Evolutionary conservation across 2,329 filamentous ascomycete species (phyloP).

Genomic region (Botrytis porri): DNA sequence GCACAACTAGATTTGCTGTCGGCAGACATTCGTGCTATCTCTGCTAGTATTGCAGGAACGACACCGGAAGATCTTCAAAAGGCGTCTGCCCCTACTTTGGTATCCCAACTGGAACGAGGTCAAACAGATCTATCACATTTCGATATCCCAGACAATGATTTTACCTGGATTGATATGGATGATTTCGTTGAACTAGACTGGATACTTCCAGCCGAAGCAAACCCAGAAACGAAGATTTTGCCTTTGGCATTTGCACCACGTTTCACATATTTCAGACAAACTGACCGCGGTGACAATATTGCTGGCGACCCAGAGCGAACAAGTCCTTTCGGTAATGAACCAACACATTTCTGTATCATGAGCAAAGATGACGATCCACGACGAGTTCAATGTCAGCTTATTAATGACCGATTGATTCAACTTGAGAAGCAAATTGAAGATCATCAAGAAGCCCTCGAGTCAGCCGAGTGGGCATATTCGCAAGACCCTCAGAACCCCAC

Average conservation of each 20-base stretch:
- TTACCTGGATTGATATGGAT: slow-evolving; percentile 98
- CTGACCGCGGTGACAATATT: slow-evolving; percentile 80
- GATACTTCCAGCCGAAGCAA: slow-evolving; percentile 85
- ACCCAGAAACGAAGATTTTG: slow-evolving; percentile 90
- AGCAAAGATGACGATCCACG: slow-evolving; percentile 85
- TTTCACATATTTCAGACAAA: slow-evolving; percentile 96
- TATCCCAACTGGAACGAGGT: slow-evolving; percentile 53
- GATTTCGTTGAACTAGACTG: slow-evolving; percentile 98
- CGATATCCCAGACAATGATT: slow-evolving; percentile 91
- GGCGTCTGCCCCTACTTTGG: slow-evolving; percentile 49
- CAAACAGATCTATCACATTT: slow-evolving; percentile 79
- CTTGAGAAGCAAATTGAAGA: slow-evolving; percentile 74
- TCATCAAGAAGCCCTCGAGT: slow-evolving; percentile 69
- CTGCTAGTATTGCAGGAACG: slow-evolving; percentile 81
- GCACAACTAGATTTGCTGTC: slow-evolving; percentile 89
- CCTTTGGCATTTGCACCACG: slow-evolving; percentile 90
- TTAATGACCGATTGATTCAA: slow-evolving; percentile 74
- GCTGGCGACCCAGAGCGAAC: slow-evolving; percentile 76
- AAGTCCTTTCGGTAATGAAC: slow-evolving; percentile 89
- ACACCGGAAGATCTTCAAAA: slow-evolving; percentile 72
- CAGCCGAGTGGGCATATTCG: slow-evolving; percentile 68
- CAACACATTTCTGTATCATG: slow-evolving; percentile 95
- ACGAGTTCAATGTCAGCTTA: slow-evolving; percentile 80
- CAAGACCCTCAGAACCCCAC: slow-evolving; percentile 51
- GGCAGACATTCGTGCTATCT: slow-evolving; percentile 89